phyloP scores from a whole-genome alignment of 768 basidiomycete genomes.

The Goffeauzyma gilvescens region DNA sequence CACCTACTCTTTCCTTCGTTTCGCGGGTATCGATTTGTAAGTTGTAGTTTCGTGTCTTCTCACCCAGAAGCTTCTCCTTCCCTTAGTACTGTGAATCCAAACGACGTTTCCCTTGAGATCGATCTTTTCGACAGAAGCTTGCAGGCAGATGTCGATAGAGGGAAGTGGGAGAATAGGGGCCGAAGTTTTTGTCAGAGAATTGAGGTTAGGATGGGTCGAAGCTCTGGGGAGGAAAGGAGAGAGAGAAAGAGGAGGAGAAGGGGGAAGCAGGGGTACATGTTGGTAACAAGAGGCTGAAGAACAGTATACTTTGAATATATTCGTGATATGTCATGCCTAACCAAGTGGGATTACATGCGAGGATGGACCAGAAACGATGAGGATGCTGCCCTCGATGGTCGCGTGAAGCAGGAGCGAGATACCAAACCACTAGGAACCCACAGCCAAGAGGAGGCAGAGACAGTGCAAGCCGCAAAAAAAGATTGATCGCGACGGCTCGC shows the following conservation, averaged over 20 bases:
- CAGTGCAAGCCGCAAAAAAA: no score
- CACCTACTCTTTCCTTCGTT: no score
- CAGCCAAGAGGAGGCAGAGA: no score
- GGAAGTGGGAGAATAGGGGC: conserved; percentile 1
- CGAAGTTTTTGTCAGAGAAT: no score
- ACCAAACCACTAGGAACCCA: background rate
- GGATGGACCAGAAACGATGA: background rate
- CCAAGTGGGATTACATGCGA: background rate
- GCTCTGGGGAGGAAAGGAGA: conserved; percentile 1
- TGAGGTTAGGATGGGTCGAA: no score
- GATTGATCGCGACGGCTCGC: no score
- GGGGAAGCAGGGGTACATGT: background rate
- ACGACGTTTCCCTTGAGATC: background rate
- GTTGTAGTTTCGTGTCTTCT: background rate
- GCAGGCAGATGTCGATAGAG: background rate
- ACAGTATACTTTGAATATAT: background rate
- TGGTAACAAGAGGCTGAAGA: background rate
- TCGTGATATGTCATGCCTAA: background rate
- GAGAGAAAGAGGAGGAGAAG: background rate
- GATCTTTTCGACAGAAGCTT: background rate
- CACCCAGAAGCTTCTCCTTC: background rate
- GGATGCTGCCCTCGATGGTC: background rate
- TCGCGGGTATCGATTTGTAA: no score
- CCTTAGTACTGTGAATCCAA: background rate
- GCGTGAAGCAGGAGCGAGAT: background rate